These are phyloP conservation scores for Cryphonectria naterciae DNA, from an alignment of 2,329 filamentous ascomycete species.

Conservation along the genomic window DNA sequence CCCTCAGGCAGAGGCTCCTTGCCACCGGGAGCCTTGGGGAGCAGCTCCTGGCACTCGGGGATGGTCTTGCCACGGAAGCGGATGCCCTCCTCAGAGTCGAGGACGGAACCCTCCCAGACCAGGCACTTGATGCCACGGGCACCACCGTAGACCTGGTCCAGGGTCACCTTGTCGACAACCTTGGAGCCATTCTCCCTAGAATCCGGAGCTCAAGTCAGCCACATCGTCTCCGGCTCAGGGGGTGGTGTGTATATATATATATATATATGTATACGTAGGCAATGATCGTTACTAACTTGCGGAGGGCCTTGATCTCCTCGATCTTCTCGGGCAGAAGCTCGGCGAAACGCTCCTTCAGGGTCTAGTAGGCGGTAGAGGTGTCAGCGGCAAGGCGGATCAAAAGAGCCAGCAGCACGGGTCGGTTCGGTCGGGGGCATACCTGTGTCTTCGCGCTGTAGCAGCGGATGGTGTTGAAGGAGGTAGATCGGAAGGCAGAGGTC, in stretches of 20 bases:
- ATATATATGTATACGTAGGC: constrained; percentile 4
- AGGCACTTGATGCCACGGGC: constrained; percentile 98
- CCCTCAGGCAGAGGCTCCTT: constrained; percentile 96
- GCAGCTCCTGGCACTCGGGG: constrained; percentile 95
- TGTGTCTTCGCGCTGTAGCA: constrained; percentile 93
- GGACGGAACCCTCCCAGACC: constrained; percentile 98
- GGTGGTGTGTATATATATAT: not conserved
- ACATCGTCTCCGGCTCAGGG: constrained; percentile 21
- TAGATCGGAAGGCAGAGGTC: constrained; percentile 68
- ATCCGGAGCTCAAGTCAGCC: constrained; percentile 33
- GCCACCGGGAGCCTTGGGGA: constrained; percentile 96
- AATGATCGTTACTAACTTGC: constrained; percentile 69
- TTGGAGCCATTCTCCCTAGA: constrained; percentile 89
- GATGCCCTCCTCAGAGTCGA: constrained; percentile 98
- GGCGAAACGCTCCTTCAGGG: constrained; percentile 97
- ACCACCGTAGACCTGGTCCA: constrained; percentile 99
- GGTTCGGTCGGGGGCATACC: constrained; percentile 55
- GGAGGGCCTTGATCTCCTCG: constrained; percentile 96
- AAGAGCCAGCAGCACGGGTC: not conserved
- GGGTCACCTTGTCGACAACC: constrained; percentile 95
- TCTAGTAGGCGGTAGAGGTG: constrained; percentile 55
- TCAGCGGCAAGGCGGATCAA: constrained; percentile 32
- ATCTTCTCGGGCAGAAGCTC: constrained; percentile 94
- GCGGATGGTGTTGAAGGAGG: constrained; percentile 80
- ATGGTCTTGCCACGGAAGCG: constrained; percentile 99